Conservation (phyloP, 2,329 filamentous ascomycete species). For the Fusarium sp. region DNA sequence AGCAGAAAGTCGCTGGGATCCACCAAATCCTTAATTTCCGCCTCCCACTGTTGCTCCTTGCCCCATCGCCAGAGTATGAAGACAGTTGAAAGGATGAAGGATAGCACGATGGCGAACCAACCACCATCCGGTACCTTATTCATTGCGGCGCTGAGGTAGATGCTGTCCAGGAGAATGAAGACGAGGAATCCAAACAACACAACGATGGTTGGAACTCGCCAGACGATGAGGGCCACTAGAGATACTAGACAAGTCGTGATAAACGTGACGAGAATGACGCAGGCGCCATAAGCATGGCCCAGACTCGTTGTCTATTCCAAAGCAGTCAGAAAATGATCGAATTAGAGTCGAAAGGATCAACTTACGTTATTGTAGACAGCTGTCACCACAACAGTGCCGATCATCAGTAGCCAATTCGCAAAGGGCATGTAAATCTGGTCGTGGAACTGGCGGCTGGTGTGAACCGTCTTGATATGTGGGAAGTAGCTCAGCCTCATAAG, state of each 20-base stretch:
- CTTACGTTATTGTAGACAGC: constrained; percentile 76
- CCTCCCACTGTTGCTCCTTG: constrained; percentile 80
- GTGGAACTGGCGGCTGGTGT: constrained; percentile 76
- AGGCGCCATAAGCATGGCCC: constrained; percentile 81
- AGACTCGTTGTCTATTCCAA: constrained; percentile 66
- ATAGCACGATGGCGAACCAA: constrained; percentile 79
- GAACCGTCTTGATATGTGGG: constrained; percentile 78
- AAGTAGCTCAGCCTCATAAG: constrained; percentile 79
- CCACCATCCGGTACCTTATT: constrained; percentile 80
- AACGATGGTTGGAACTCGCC: constrained; percentile 70
- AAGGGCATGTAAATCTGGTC: constrained; percentile 82
- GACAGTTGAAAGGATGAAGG: constrained; percentile 69
- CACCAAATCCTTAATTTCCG: constrained; percentile 72
- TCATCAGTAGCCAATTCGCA: constrained; percentile 81
- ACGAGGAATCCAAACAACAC: constrained; percentile 71
- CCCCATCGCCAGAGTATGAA: constrained; percentile 83
- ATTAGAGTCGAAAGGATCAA: neutral
- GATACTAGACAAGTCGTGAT: constrained; percentile 81
- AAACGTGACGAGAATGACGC: constrained; percentile 83
- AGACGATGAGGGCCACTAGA: constrained; percentile 77
- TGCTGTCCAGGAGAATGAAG: constrained; percentile 74
- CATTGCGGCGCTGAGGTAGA: constrained; percentile 76
- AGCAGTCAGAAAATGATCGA: constrained; percentile 37
- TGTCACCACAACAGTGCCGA: constrained; percentile 79
- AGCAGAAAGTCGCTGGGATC: constrained; percentile 54